A percentile compares a stretch with the other conserved stretches of the same genome.
Evolutionary conservation across 164 flowering plant genomes (phyloP).

Genomic region (Nymphaea colorata): DNA sequence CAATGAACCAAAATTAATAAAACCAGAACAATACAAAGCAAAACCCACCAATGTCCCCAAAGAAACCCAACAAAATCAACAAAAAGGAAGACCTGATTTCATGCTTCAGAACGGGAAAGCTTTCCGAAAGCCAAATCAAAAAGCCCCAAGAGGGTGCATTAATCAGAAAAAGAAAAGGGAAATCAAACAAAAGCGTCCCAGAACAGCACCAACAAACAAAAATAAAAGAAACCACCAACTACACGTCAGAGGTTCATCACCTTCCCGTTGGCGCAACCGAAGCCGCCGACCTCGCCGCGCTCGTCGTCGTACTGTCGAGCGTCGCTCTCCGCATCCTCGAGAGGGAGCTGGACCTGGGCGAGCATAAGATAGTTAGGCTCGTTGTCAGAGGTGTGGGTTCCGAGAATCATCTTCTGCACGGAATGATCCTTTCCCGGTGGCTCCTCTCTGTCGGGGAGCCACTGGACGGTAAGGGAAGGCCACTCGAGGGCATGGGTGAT

Average conservation of each 20-base stretch:
- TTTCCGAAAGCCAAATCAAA: too few species aligned
- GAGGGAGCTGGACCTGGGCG: conserved; percentile 90
- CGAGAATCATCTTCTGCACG: conserved; percentile 84
- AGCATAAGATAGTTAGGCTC: conserved; percentile 96
- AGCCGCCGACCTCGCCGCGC: conserved; percentile 73
- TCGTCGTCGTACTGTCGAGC: conserved; percentile 80
- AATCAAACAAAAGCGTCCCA: too few species aligned
- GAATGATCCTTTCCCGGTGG: conserved; percentile 89
- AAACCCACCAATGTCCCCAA: too few species aligned
- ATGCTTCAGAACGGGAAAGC: too few species aligned
- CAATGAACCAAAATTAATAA: too few species aligned
- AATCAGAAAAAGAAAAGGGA: too few species aligned
- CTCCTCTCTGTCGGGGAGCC: conserved; percentile 88
- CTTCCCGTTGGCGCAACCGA: conserved; percentile 83
- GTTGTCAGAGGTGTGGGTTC: conserved; percentile 90
- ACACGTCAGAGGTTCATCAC: conserved; percentile 14
- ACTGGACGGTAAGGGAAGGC: conserved; percentile 95
- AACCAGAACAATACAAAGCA: too few species aligned
- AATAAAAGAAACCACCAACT: too few species aligned
- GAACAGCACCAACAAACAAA: too few species aligned
- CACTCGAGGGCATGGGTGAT: conserved; percentile 95
- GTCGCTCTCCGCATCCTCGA: conserved; percentile 84
- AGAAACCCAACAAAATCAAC: too few species aligned
- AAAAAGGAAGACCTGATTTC: too few species aligned
- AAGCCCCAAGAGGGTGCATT: too few species aligned